Evolutionary conservation across 2,329 filamentous ascomycete genomes (phyloP), one percentile per base, ranked within the genome.

Genomic region (Fusarium neocosmosporiellum): DNA sequence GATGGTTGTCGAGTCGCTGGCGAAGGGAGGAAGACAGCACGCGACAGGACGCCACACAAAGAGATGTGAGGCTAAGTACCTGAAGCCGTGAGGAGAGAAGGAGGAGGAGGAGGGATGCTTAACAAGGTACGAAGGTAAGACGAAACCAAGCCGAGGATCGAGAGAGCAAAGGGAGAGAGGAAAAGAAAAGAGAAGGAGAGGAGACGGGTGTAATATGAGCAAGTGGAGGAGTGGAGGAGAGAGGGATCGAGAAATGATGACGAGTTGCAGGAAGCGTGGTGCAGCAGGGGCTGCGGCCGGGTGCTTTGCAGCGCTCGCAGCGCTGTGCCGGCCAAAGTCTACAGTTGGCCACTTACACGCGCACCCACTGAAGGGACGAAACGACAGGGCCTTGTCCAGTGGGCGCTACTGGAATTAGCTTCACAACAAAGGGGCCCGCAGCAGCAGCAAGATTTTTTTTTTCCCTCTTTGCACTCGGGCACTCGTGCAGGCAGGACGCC

Each of bases 241-340:
- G 74, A 76, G 70, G 69, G 65, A 78, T 74, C 69, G 72, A 72
- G 74, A 58, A 66, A 75, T 74, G 78, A 79, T 74, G 73, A 77
- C 75, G 72, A 78, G 71, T 72, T 77, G 76, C 77, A 77, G 74
- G 69, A 76, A 67, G 62, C 55, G 68, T 66, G 63, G 68, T 74
- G 71, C 70, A 72, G 73, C 64, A 72, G 67, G 66, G 63, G 64
- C 69, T 67, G 61, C 57, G 36, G n/a, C 53, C 53, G 20, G 65
- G 64, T 73, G 43, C 63, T 64, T 39, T 62, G 58, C 48, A 55
- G 59, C 46, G 48, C 46, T 43, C 24, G 34, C 16, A 50, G 64
- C 24, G 62, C 43, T 50, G 63, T 60, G 46, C 41, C 59, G 50
- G 57, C 69, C 67, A 71, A 70, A 61, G 58, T 59, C 66, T 73